Conservation (phyloP, 192 early-diverging fungal species). For the Tieghemiomyces parasiticus region DNA sequence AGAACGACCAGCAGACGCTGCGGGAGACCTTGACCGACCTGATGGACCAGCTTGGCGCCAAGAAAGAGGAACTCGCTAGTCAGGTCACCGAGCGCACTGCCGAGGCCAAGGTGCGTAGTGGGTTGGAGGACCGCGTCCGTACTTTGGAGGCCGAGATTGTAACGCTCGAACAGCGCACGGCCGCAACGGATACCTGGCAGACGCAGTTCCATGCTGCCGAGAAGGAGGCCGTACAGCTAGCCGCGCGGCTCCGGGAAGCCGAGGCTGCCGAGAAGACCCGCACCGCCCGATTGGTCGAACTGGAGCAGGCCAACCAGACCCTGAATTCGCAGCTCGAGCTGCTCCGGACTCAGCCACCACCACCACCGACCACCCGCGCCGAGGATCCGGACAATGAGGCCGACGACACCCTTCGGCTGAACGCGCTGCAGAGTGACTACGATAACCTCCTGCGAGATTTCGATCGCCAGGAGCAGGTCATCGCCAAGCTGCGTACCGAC, state of each 20-base stretch:
- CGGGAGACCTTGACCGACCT: constrained; percentile 5
- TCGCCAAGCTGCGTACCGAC: background rate
- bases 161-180: background rate
- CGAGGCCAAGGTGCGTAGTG: background rate
- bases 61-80: background rate
- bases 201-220: no score
- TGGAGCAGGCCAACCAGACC: no score
- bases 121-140: background rate
- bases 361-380: no score
- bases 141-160: background rate
- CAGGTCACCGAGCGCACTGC: background rate
- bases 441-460: background rate
- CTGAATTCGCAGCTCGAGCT: no score
- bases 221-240: no score
- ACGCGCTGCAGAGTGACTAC: background rate
- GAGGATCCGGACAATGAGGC: no score
- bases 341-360: no score
- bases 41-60: background rate
- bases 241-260: no score
- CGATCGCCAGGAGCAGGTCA: background rate
- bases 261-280: no score
- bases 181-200: background rate
- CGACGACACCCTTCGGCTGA: no score
- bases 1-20: background rate
- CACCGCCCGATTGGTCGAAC: no score